Evolutionary conservation across 352 stramenopile genomes (phyloP), one percentile per base, ranked within the genome.

Genomic region (Phytopythium cucurbitacearum): DNA sequence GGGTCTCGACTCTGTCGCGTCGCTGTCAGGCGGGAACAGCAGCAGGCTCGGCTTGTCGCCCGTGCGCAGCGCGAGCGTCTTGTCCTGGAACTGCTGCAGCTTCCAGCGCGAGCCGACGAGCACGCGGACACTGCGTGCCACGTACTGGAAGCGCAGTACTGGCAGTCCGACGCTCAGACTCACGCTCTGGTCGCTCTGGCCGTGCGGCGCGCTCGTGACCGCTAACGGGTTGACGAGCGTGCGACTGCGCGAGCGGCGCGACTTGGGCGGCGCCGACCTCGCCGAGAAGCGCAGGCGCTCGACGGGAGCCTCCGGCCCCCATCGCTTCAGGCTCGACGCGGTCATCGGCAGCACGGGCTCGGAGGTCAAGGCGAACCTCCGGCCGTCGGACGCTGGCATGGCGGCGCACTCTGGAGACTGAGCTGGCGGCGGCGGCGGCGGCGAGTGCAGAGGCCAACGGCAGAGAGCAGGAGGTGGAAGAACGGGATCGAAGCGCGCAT

Each of bases 71-170:
- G 67, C 56, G 15, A 89, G 45, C 1, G 58, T 70, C 33, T 64
- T 65, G 48, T 62, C 52, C 40, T 75, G 69, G 41, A 82, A 85
- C n/a, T 58, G 65, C 39, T 73, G 65, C 13, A 89, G 53, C 40
- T 57, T 55, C 72, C 71, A 87, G 15, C 73, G 67, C 0, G 73
- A 73, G 1, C 76, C 76, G 7, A 79, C 44, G 7, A 73, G 57
- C 21, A 87, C 75, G 6, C 50, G 57, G 21, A 86, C 71, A 11
- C 69, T 47, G 12, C 69, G 73, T 0, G 71, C 76, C 13, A 80
- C 57, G 42, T 86, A 89, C 35, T 84, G 63, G 48, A 57, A 56
- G 3, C 72, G 63, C 15, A 89, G 48, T 1, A 86, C 67, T 38
- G 78, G 73, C 28, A 89, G 64, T 15, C 67, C 61, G 3, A 28